Percentiles rank a stretch among this genome's conserved stretches.
Evolutionary conservation across 768 basidiomycete genomes (phyloP).

Genomic region (Kwoniella newhampshirensis): DNA sequence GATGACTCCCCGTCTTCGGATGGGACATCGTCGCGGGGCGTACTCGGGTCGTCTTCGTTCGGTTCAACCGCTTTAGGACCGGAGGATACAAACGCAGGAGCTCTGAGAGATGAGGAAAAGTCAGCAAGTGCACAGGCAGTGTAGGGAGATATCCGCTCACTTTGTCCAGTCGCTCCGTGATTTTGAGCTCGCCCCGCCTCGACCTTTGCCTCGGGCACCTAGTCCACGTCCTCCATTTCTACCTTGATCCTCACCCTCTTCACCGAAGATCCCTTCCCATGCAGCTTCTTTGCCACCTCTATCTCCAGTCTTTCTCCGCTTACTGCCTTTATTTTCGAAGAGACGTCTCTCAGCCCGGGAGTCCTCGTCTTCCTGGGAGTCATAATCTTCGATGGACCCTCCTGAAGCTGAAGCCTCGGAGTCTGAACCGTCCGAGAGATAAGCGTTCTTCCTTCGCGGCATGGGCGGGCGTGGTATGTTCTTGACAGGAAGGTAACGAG

Average conservation of each 20-base stretch:
- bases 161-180: constrained; percentile 45
- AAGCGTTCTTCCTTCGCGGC: constrained; percentile 52
- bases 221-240: constrained; percentile 29
- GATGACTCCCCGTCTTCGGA: neutral
- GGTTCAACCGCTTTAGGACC: constrained; percentile 2
- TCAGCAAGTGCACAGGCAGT: neutral
- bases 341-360: constrained; percentile 43
- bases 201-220: constrained; percentile 26
- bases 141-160: constrained; percentile 19
- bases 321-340: constrained; percentile 44
- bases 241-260: constrained; percentile 37
- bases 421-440: constrained; percentile 61
- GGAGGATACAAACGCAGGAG: constrained; percentile 45
- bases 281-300: constrained; percentile 44
- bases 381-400: constrained; percentile 31
- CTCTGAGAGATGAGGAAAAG: constrained; percentile 22
- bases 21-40: constrained; percentile 3
- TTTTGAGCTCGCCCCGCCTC: constrained; percentile 13
- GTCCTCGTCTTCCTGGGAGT: constrained; percentile 49
- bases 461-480: too few species aligned
- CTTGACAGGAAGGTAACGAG: neutral
- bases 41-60: constrained; percentile 13
- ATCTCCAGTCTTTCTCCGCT: constrained; percentile 30
- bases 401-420: constrained; percentile 56
- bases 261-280: constrained; percentile 53